phyloP scores from a whole-genome alignment of 169 alveolate genomes.

The Plasmodium cynomolgi region DNA sequence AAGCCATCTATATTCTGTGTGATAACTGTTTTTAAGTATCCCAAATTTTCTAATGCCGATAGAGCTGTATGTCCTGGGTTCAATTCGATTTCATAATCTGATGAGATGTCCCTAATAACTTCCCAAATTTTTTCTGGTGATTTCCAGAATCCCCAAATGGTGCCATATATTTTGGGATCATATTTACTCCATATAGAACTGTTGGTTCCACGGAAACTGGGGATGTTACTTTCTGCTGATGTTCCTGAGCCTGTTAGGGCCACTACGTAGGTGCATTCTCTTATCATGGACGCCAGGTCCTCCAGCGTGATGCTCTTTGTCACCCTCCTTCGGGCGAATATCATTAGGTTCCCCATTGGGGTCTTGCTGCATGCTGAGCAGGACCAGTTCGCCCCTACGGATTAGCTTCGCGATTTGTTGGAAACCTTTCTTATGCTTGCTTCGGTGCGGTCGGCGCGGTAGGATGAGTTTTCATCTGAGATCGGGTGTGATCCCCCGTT shows the following conservation, averaged over 20 bases:
- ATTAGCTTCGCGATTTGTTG: no score
- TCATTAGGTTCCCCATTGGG: constrained; percentile 60
- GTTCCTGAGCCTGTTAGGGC: constrained; percentile 74
- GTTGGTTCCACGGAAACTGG: constrained; percentile 42
- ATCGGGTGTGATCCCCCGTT: neutral
- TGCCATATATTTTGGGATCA: constrained; percentile 62
- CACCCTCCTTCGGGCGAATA: neutral
- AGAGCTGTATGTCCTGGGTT: constrained; percentile 50
- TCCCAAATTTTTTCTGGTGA: constrained; percentile 70
- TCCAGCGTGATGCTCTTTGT: constrained; percentile 49
- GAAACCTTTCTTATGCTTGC: neutral
- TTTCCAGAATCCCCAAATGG: constrained; percentile 72
- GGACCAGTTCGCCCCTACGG: neutral
- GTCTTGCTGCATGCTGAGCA: neutral
- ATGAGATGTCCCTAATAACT: constrained; percentile 59
- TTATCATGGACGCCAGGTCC: constrained; percentile 41
- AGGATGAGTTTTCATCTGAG: no score
- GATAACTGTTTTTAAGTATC: constrained; percentile 55
- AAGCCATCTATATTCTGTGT: constrained; percentile 67
- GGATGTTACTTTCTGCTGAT: constrained; percentile 67
- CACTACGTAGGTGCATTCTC: constrained; percentile 24
- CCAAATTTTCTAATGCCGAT: constrained; percentile 51
- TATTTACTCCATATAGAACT: constrained; percentile 64
- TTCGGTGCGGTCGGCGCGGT: no score
- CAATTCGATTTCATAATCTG: constrained; percentile 51